Conservation (phyloP, 2,329 filamentous ascomycete genomes). For the Xylariales sp. region DNA sequence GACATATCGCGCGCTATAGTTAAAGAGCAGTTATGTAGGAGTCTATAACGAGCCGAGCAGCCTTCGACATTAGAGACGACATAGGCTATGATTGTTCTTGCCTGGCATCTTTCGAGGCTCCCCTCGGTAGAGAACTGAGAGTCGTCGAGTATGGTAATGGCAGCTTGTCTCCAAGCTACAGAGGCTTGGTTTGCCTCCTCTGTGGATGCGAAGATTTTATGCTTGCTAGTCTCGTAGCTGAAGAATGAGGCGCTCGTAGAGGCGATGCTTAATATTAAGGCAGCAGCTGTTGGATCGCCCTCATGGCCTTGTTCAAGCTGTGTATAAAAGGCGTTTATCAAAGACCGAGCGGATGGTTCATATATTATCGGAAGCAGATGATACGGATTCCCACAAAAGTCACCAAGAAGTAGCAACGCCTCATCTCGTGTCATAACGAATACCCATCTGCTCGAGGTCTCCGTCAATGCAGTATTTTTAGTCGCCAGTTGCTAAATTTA, state of each 20-base stretch:
- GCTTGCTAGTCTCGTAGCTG: conserved; percentile 15
- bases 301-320: conserved; percentile 29
- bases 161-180: conserved; percentile 44
- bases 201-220: conserved; percentile 35
- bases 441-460: conserved; percentile 2
- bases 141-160: conserved; percentile 53
- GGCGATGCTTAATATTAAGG: conserved; percentile 46
- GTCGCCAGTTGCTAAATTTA: background rate
- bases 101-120: conserved; percentile 54
- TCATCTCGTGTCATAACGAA: conserved; percentile 44
- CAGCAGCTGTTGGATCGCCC: conserved; percentile 39
- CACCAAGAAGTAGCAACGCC: conserved; percentile 43
- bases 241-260: conserved; percentile 49
- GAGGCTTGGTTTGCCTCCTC: conserved; percentile 39
- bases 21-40: conserved; percentile 47
- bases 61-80: conserved; percentile 55
- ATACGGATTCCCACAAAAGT: conserved; percentile 47
- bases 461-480: background rate
- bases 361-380: conserved; percentile 47
- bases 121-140: conserved; percentile 44
- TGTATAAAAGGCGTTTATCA: conserved; percentile 41
- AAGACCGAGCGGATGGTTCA: conserved; percentile 38
- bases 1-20: conserved; percentile 51
- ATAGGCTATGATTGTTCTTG: conserved; percentile 53
- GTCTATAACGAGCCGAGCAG: conserved; percentile 50